Base-by-base conservation (phyloP, 2,329 filamentous ascomycete species). In the Phialophora verrucosa region DNA sequence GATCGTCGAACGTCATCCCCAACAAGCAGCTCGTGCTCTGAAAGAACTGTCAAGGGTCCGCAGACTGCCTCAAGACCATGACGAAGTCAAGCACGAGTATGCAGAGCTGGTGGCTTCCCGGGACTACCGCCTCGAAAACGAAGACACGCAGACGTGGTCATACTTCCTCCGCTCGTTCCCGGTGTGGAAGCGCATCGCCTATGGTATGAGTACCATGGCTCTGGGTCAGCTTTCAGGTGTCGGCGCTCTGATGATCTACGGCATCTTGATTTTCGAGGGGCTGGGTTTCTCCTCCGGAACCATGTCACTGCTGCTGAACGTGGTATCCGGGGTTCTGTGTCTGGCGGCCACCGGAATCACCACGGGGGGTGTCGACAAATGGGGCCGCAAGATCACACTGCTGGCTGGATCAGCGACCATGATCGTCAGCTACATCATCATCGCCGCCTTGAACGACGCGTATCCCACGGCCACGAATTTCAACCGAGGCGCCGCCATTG, bases 211-310 rank as follows among this genome's bases (percentile, higher is more conserved):
- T n/a, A 44, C 38, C 38, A 44, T 44, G 38, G 38, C 38, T 20
- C 38, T 44, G 14, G 38, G 38, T 5, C 38, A 44, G 38, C 17
- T 42, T 17, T 42, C 38, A 42, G 38, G 38, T 4, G 38, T 42
- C 38, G 38, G 38, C 2, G 71, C 75, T 1, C 62, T 79, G 4
- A 79, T 76, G 47, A 78, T 80, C 74, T 79, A 79, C 59, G 78
- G 76, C 1, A 75, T 76, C 2, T 69, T 79, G 12, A 79, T 79
- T 60, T 80, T 79, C 62, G 63, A 79, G 62, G 77, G 75, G 29
- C 75, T 79, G 3, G 78, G 78, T 55, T 80, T 61, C 47, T 38
- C 58, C 17, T 61, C 58, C 31, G 47, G 58, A 7, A 61, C 58
- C 25, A 61, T 66, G 64, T 55, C 55, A 27, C 12, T 64, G 38